Base-by-base conservation (phyloP, 805 yeast species). In the Wickerhamomyces bisporus region DNA sequence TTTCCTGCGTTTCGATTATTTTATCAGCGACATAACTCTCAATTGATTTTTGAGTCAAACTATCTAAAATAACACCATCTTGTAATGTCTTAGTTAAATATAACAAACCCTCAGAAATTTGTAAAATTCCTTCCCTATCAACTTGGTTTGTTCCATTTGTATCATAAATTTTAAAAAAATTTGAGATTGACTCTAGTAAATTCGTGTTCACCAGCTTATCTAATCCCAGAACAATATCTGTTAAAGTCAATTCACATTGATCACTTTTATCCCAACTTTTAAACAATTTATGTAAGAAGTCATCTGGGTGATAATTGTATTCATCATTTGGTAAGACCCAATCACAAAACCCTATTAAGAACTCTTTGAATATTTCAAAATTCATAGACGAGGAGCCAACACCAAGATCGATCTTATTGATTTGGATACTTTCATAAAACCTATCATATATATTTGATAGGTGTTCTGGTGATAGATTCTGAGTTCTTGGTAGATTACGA, bases 21-120 rank as follows among this genome's bases (percentile, higher is more conserved):
- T 71, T 69, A 41, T 79, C 85, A 1, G 88, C 86, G 43, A 82
- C 75, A 35, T 75, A 79, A 34, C 73, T 70, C 49, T 83, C 87
- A 31, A 85, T 77, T 3, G 75, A 74, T 30, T 63, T 64, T 35
- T 76, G 72, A 0, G 95, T 82, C 11, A 80, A 66, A 6, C 65
- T 55, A 58, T 88, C 96, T 28, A 86, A 72, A 15, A 71, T 54
- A 34, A 60, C 59, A 6, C 81, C 89, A 45, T 86, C 87, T 50
- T 87, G 79, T 81, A 93, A 84, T 2, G 96, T 95, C 29, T 81
- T 71, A 0, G 96, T 88, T 26, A 93, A 70, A 49, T 76, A 82
- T 11, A 91, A 64, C 28, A 91, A 62, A 33, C 91, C 98, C 55
- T 93, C 98, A 0, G 96, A 87, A 40, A 89, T 73, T 44, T 79